These are phyloP conservation scores for Cinnamomum micranthum DNA, from an alignment of 164 flowering plant species.

Conservation along the genomic window DNA sequence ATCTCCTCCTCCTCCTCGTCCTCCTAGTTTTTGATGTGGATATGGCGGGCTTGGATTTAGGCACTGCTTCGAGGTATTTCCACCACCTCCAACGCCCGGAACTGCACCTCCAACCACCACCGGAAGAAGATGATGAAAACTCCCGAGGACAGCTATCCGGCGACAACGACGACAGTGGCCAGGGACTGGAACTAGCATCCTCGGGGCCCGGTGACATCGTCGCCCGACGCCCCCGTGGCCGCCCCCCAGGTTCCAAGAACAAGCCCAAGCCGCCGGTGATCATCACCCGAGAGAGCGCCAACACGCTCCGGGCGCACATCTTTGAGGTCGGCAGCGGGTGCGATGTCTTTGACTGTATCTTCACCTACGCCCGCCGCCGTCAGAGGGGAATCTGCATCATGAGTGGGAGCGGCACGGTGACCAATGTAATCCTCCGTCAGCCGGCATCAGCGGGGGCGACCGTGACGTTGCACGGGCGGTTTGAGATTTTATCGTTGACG, in stretches of 20 bases:
- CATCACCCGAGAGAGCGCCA: slow-evolving; percentile 39
- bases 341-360: slow-evolving; percentile 36
- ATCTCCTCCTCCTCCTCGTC: background rate
- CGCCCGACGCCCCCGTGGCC: slow-evolving; percentile 33
- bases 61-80: slow-evolving; percentile 56
- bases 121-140: slow-evolving; percentile 23
- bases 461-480: slow-evolving; percentile 39
- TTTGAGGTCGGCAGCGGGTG: slow-evolving; percentile 36
- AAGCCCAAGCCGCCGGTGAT: slow-evolving; percentile 47
- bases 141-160: slow-evolving; percentile 21
- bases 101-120: slow-evolving; percentile 24
- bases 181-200: slow-evolving; percentile 21
- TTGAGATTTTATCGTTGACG: slow-evolving; percentile 42
- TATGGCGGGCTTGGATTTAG: slow-evolving; percentile 87
- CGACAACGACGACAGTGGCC: slow-evolving; percentile 18
- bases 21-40: slow-evolving; percentile 14
- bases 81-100: slow-evolving; percentile 47
- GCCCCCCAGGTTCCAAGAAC: slow-evolving; percentile 46
- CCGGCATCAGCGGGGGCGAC: slow-evolving; percentile 32
- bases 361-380: slow-evolving; percentile 32
- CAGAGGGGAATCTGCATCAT: slow-evolving; percentile 40
- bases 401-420: slow-evolving; percentile 39
- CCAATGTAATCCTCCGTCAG: slow-evolving; percentile 38
- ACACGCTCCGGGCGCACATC: slow-evolving; percentile 40
- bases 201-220: slow-evolving; percentile 12